These are phyloP conservation scores for Neurospora terricola DNA, from an alignment of 495 filamentous ascomycete genomes.

Conservation along the genomic window DNA sequence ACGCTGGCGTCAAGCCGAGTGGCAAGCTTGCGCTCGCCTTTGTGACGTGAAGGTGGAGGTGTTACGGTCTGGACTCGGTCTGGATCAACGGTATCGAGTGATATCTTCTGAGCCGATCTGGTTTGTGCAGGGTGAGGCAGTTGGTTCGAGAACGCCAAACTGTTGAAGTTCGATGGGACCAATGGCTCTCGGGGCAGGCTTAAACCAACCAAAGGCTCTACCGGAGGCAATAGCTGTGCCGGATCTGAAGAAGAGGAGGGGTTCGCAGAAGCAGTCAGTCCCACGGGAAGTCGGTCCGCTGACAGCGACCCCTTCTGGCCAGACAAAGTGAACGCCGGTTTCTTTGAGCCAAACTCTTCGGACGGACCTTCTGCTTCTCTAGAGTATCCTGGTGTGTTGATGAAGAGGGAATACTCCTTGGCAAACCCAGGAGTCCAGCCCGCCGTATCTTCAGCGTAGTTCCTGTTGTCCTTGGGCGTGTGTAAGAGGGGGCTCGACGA, in stretches of 20 bases:
- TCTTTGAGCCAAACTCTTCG: conserved; percentile 26
- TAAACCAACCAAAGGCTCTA: conserved; percentile 36
- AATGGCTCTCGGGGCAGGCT: conserved; percentile 6
- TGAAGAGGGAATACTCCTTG: conserved; percentile 48
- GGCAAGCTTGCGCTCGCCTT: conserved; percentile 41
- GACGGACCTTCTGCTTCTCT: conserved; percentile 31
- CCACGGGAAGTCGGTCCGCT: conserved; percentile 28
- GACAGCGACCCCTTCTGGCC: conserved; percentile 31
- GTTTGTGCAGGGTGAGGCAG: conserved; percentile 15
- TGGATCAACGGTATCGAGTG: conserved; percentile 25
- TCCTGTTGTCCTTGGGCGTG: conserved; percentile 48
- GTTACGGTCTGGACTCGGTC: conserved; percentile 39
- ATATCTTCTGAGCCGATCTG: conserved; percentile 29
- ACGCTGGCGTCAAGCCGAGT: conserved; percentile 36
- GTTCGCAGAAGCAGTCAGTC: conserved; percentile 48
- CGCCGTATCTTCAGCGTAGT: conserved; percentile 36
- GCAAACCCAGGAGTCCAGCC: conserved; percentile 47
- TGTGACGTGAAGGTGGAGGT: conserved; percentile 41
- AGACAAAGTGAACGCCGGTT: conserved; percentile 20
- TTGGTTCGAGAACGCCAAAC: conserved; percentile 9
- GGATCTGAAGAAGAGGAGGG: conserved; percentile 44
- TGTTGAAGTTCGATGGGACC: conserved; percentile 28
- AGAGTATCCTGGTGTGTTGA: conserved; percentile 42
- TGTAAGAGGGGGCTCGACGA: conserved; percentile 56
- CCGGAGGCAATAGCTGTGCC: conserved; percentile 41